Conservation (phyloP, 1,284 basidiomycete species). For the Leccinum solheimii region DNA sequence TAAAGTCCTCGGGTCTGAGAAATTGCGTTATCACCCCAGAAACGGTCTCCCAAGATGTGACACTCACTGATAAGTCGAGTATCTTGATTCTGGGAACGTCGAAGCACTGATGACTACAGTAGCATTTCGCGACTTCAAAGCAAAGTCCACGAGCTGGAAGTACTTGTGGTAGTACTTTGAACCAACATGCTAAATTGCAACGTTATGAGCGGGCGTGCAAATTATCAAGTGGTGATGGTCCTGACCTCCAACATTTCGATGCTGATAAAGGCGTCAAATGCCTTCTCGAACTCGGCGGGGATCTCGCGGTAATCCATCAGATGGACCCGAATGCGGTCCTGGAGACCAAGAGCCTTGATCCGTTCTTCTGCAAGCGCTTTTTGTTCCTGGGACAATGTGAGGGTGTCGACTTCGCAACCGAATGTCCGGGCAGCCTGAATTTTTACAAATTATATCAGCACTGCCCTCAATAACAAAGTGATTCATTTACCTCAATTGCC, state of each 20-base stretch:
- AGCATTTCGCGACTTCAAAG: conserved; percentile 70
- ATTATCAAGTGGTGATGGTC: neutral
- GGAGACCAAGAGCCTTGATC: conserved; percentile 69
- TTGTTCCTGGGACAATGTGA: conserved; percentile 86
- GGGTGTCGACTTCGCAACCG: conserved; percentile 83
- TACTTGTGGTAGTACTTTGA: conserved; percentile 72
- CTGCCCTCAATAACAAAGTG: neutral
- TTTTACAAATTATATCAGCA: conserved; percentile 11
- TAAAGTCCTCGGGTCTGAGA: conserved; percentile 79
- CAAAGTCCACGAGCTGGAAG: conserved; percentile 80
- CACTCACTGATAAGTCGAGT: conserved; percentile 64
- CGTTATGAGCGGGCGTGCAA: conserved; percentile 7
- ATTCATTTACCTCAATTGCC: conserved; percentile 72
- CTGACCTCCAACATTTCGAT: conserved; percentile 89
- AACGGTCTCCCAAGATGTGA: conserved; percentile 3
- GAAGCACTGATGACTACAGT: conserved; percentile 78
- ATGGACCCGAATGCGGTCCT: conserved; percentile 76
- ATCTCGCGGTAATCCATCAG: conserved; percentile 86
- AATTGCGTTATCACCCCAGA: conserved; percentile 7
- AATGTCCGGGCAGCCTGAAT: conserved; percentile 62
- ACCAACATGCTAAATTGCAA: conserved; percentile 58
- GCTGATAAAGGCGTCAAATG: conserved; percentile 86
- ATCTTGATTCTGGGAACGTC: conserved; percentile 82
- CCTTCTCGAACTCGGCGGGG: conserved; percentile 71
- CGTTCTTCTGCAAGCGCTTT: conserved; percentile 84